Conservation (phyloP, 2,329 filamentous ascomycete genomes). For the Cryphonectria carpinicola region DNA sequence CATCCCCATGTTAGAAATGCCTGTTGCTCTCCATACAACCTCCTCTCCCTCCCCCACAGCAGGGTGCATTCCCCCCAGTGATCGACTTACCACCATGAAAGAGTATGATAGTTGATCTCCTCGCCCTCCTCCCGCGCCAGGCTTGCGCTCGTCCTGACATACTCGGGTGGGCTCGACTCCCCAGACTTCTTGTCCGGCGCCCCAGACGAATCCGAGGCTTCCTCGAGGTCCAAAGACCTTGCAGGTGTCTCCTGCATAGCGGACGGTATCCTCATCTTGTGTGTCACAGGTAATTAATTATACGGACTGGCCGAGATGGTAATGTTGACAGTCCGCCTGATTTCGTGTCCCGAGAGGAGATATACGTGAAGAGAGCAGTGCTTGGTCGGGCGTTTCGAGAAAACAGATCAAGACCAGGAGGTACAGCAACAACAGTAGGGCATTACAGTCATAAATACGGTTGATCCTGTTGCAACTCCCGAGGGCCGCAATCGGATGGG, state of each 20-base stretch:
- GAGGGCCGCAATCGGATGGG: conserved; percentile 11
- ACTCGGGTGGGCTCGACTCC: conserved; percentile 15
- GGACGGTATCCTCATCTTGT: conserved; percentile 8
- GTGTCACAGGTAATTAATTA: neutral
- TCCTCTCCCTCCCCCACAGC: no score
- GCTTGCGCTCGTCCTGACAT: conserved; percentile 21
- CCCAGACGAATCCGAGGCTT: conserved; percentile 15
- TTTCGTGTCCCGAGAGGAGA: neutral
- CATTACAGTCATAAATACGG: neutral
- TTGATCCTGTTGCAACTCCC: neutral
- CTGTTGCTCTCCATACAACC: neutral
- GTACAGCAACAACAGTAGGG: neutral
- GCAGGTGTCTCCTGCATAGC: conserved; percentile 17
- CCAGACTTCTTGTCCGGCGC: conserved; percentile 9
- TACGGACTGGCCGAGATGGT: neutral
- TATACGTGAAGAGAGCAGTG: neutral
- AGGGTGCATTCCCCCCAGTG: no score
- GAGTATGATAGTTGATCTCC: conserved; percentile 25
- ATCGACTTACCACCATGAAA: conserved; percentile 27
- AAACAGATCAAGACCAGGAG: neutral
- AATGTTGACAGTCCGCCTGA: neutral
- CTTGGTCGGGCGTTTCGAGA: neutral
- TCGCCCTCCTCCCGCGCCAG: conserved; percentile 26
- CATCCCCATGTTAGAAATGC: neutral
- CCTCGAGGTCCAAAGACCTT: conserved; percentile 17